A percentile compares a stretch with the other conserved stretches of the same genome.
These are phyloP conservation scores for Penicillium robsamsonii DNA, from an alignment of 495 filamentous ascomycete genomes.

Conservation along the genomic window DNA sequence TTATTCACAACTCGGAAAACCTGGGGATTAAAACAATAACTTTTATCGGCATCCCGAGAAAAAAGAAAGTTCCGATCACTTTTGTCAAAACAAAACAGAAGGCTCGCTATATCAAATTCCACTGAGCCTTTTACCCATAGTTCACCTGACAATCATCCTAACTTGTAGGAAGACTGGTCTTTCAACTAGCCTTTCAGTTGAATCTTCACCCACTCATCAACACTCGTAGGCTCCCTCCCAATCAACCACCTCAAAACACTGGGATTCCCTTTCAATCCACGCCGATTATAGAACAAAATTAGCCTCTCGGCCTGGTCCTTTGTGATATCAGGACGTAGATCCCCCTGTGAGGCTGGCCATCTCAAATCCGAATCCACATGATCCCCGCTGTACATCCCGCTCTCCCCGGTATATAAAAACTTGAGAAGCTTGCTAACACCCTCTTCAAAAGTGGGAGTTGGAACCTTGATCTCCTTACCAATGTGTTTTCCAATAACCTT, in stretches of 20 bases:
- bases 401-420: constrained; percentile 6
- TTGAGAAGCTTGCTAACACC: neutral
- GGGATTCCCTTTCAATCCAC: constrained; percentile 33
- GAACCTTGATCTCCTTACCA: constrained; percentile 17
- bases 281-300: constrained; percentile 31
- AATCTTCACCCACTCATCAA: neutral
- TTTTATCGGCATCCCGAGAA: neutral
- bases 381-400: neutral
- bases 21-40: neutral
- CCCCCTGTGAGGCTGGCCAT: neutral
- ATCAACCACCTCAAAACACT: constrained; percentile 36
- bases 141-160: neutral
- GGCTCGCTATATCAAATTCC: neutral
- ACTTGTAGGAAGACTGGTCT: neutral
- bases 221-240: constrained; percentile 25
- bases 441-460: neutral
- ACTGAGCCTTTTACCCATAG: neutral
- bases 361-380: neutral
- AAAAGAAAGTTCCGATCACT: neutral
- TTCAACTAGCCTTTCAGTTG: neutral
- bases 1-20: neutral
- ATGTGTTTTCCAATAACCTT: constrained; percentile 9
- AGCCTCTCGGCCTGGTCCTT: constrained; percentile 29
- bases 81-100: neutral
- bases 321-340: constrained; percentile 8